Percentiles rank a stretch among this genome's conserved stretches.
These are phyloP conservation scores for Microglena sp. DNA, from an alignment of 139 green algal genomes.

Conservation along the genomic window DNA sequence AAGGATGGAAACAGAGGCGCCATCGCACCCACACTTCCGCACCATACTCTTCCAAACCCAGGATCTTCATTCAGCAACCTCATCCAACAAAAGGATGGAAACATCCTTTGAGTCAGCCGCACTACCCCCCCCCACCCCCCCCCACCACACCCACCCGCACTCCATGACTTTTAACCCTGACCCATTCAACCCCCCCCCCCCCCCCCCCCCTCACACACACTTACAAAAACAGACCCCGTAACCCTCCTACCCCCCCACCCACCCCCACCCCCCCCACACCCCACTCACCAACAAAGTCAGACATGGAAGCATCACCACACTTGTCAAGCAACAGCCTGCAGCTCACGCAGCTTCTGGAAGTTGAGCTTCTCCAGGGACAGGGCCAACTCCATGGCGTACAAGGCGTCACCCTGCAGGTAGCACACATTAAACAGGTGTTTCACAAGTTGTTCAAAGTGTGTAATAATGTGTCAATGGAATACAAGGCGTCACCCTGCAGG, in stretches of 20 bases:
- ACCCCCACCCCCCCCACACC: not conserved
- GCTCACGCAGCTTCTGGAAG: conserved; percentile 74
- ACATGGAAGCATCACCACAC: conserved; percentile 64
- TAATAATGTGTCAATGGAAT: conserved; percentile 95
- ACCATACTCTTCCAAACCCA: too few relatives aligned
- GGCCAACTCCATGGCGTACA: conserved; percentile 92
- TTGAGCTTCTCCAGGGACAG: conserved; percentile 94
- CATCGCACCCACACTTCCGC: too few relatives aligned
- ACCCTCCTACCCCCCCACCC: too few relatives aligned
- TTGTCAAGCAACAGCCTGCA: conserved; percentile 66
- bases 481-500: conserved; percentile 83
- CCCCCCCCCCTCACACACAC: too few relatives aligned
- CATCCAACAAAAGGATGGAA: too few relatives aligned
- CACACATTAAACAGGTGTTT: not conserved
- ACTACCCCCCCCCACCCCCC: too few relatives aligned
- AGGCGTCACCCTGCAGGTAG: conserved; percentile 70
- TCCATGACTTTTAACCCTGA: too few relatives aligned
- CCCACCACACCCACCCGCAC: too few relatives aligned
- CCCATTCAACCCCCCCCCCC: too few relatives aligned
- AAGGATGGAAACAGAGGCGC: too few relatives aligned
- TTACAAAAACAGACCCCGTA: not conserved
- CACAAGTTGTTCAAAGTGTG: not conserved
- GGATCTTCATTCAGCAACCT: too few relatives aligned
- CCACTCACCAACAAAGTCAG: conserved; percentile 71
- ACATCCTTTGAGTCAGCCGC: too few relatives aligned